phyloP scores from a whole-genome alignment of 768 basidiomycete species.

The Ramaria sp. region DNA sequence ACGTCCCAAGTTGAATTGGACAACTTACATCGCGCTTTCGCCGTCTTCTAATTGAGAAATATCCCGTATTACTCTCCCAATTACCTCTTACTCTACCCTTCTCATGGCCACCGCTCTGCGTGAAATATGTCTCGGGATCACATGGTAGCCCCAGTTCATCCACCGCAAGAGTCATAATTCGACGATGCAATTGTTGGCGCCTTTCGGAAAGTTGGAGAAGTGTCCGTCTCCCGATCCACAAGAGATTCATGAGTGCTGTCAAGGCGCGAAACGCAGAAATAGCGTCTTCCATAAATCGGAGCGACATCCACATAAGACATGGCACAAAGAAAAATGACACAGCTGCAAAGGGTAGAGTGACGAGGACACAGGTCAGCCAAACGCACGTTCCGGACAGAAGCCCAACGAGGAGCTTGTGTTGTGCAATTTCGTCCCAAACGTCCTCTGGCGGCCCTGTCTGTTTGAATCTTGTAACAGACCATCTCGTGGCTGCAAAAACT shows the following conservation, averaged over 20 bases:
- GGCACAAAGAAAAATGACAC: slow-evolving; percentile 56
- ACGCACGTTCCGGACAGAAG: slow-evolving; percentile 62
- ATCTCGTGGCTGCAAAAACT: slow-evolving; percentile 59
- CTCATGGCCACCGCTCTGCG: slow-evolving; percentile 45
- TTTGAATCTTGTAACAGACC: slow-evolving; percentile 66
- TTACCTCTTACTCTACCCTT: slow-evolving; percentile 57
- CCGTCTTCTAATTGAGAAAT: slow-evolving; percentile 70
- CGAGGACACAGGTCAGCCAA: slow-evolving; percentile 41
- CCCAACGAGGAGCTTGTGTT: slow-evolving; percentile 81
- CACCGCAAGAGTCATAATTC: slow-evolving; percentile 57
- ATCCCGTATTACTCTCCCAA: slow-evolving; percentile 65
- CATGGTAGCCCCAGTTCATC: slow-evolving; percentile 48
- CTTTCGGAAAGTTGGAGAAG: slow-evolving; percentile 42
- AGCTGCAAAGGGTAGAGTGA: slow-evolving; percentile 52
- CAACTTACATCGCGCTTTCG: slow-evolving; percentile 53
- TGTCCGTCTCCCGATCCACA: slow-evolving; percentile 49
- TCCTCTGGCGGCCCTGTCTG: slow-evolving; percentile 76
- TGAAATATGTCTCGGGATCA: slow-evolving; percentile 60
- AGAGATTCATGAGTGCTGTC: slow-evolving; percentile 45
- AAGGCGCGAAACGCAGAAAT: slow-evolving; percentile 72
- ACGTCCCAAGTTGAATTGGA: neutral
- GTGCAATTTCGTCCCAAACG: slow-evolving; percentile 84
- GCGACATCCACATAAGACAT: slow-evolving; percentile 77
- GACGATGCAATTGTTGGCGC: slow-evolving; percentile 48
- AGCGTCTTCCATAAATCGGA: slow-evolving; percentile 83